Base-by-base conservation (phyloP, 2,329 filamentous ascomycete genomes). In the Xylariaceae sp. region DNA sequence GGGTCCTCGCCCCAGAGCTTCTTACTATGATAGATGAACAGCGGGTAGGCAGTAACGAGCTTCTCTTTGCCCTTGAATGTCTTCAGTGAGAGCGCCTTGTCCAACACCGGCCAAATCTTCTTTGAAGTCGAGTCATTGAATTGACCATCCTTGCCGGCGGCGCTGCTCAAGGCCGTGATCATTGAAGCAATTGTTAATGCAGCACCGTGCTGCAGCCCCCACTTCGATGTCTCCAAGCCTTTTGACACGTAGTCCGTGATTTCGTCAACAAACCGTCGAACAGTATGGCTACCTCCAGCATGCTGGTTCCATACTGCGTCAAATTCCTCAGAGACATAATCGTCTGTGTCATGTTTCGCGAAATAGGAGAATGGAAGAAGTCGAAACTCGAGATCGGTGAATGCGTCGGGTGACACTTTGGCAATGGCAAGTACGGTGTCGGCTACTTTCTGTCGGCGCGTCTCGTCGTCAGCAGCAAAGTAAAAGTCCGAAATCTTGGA, bases 11-110 rank as follows among this genome's bases (percentile, higher is more conserved):
- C 65, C 71, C 81, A 82, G 22, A 87, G 68, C 7, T 63, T 63
- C 49, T 74, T 75, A 0, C 78, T 78, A 48, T 82, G 79, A 54
- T 79, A 74, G 1, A 86, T 81, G 54, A 97, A 93, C 43, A 81
- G 77, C 3, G 89, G 84, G 62, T 93, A 89, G 4, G 87, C 83
- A 33, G 81, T 75, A 3, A 97, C 72, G 24, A 98, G 78, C 51
- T 81, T 82, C 64, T 96, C 89, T 61, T 98, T 98, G 17, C 89
- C 89, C 1, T 85, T 77, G 73, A 95, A 98, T 1, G 90, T 95
- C 72, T 96, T 97, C 11, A 95, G 81, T 2, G 81, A 78, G 31
- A 97, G 67, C 1, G 87, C 81, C 56, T 85, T 88, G 49, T 96
- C 88, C 36, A 95, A 73, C 2, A 84, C 78, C 0, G 87, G 87